Evolutionary conservation across 352 stramenopile species (phyloP), one percentile per base, ranked within the genome.

Genomic region (Thalassiosira oceanica): DNA sequence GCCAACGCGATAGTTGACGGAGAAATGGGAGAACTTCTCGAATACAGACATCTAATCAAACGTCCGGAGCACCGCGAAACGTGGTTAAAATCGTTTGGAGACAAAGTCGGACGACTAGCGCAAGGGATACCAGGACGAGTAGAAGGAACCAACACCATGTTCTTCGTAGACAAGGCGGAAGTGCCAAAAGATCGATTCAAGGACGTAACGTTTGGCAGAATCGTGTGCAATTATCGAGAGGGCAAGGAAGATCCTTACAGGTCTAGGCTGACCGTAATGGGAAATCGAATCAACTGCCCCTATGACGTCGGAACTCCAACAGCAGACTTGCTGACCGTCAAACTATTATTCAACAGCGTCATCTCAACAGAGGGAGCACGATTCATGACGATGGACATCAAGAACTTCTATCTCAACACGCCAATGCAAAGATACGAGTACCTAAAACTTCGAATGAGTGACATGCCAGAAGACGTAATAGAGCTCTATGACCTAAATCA

Each of bases 281-380:
- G 69, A 11, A 35, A 78, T 39, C 13, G 13, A 2, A 28, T 69
- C 37, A 18, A 69, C 3, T 69, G 61, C 23, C 13, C 28, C 20
- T 11, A 10, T 10, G 39, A 62, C 1, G 18, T 18, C 1, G 42
- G 1, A 16, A 79, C 65, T 26, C 28, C 29, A 10, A 54, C 42
- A 10, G 46, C 62, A 6, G 45, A 64, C 13, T 26, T 80, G 11
- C 50, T 24, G 0, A 75, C 62, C 7, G 15, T 18, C 39, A 79
- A 79, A 35, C 1, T 61, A 10, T 41, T 75, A 8, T 16, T 62
- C 31, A 79, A 79, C 48, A 75, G 61, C 29, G 45, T 66, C 10
- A 26, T 79, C n/a, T 53, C 20, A 54, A 76, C 61, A 0, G 1
- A 2, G 1, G 27, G 26, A n/a, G 61, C 69, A 13, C 28, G 27